Evolutionary conservation across 2,329 filamentous ascomycete genomes (phyloP).

Genomic region (Cercospora berteroae): DNA sequence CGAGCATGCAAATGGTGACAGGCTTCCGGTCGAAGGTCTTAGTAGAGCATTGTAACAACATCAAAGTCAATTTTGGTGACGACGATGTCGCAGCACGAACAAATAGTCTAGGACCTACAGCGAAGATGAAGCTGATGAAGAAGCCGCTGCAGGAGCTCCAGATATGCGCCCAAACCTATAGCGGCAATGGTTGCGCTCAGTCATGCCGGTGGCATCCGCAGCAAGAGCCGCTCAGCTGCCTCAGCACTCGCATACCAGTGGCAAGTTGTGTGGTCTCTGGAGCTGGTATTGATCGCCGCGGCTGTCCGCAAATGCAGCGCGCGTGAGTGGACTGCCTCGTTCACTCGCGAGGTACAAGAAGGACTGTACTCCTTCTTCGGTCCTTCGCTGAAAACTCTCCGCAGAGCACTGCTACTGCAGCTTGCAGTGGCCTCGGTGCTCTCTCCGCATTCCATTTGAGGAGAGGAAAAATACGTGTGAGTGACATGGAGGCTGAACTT

Average conservation of each 20-base stretch:
- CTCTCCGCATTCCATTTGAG: neutral
- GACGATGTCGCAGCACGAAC: neutral
- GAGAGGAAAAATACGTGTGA: neutral
- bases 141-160: neutral
- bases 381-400: neutral
- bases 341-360: neutral
- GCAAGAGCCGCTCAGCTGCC: neutral
- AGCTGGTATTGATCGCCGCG: neutral
- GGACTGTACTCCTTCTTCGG: neutral
- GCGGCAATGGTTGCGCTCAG: neutral
- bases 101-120: neutral
- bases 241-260: neutral
- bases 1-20: no score
- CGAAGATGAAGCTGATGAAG: neutral
- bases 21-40: no score
- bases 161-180: neutral
- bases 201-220: neutral
- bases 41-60: neutral
- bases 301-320: neutral
- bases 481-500: conserved; percentile 1
- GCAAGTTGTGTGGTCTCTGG: neutral
- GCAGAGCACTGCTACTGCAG: neutral
- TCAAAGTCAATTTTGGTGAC: neutral
- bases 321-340: neutral
- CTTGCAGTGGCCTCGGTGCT: neutral